A percentile compares a stretch with the other conserved stretches of the same genome.
Conservation (phyloP, 2,329 filamentous ascomycete species). For the Fusarium lateritium region DNA sequence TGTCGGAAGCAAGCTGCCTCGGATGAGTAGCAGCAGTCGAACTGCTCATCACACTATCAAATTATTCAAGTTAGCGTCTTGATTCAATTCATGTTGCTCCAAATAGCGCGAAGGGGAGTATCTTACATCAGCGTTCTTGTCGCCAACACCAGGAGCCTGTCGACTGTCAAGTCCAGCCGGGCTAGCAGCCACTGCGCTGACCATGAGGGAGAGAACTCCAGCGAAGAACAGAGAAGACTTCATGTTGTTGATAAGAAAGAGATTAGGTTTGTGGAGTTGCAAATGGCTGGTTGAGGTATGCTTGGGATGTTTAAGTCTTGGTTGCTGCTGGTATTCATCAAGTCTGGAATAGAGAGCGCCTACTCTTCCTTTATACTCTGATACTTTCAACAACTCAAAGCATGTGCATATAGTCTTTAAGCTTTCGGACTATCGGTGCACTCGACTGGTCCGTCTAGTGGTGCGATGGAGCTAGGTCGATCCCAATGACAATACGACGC, state of each 20-base stretch:
- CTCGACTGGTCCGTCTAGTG: neutral
- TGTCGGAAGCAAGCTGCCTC: neutral
- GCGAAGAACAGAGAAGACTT: neutral
- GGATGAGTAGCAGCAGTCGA: neutral
- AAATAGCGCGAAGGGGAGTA: neutral
- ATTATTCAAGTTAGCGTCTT: neutral
- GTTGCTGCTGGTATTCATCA: neutral
- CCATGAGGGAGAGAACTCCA: neutral
- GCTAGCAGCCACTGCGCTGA: neutral
- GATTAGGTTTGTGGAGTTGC: neutral
- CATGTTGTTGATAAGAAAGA: neutral
- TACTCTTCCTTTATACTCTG: neutral
- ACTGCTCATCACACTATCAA: neutral
- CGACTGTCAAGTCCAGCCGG: neutral
- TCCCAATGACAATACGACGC: neutral
- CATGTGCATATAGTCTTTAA: neutral
- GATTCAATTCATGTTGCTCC: too few species aligned
- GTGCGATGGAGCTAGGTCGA: neutral
- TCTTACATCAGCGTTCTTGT: neutral
- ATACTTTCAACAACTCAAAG: neutral
- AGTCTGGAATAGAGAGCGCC: neutral
- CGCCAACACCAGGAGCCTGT: neutral
- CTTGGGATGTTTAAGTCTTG: neutral
- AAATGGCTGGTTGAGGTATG: neutral
- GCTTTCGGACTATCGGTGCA: neutral